Percentiles rank a stretch among this genome's conserved stretches.
Evolutionary conservation across 768 basidiomycete genomes (phyloP).

Genomic region (Panellus pusillus): DNA sequence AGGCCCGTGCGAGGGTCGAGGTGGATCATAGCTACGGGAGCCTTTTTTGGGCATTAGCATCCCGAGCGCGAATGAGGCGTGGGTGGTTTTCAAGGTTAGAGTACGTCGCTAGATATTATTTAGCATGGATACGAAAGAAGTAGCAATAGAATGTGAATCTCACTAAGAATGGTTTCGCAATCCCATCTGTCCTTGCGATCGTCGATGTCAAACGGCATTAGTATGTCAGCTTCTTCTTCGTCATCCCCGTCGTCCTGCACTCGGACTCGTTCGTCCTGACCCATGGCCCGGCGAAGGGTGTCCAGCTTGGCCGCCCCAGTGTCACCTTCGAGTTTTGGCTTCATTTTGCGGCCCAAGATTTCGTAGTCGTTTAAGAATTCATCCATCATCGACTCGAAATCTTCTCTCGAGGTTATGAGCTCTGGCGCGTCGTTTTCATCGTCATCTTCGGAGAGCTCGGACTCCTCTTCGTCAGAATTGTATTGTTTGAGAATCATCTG

Average conservation of each 20-base stretch:
- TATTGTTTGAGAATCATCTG: constrained; percentile 84
- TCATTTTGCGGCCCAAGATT: constrained; percentile 84
- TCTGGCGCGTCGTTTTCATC: constrained; percentile 67
- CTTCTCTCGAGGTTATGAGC: constrained; percentile 78
- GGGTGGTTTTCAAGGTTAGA: constrained; percentile 99
- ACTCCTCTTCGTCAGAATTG: constrained; percentile 55
- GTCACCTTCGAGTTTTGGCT: constrained; percentile 69
- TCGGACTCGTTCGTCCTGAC: constrained; percentile 62
- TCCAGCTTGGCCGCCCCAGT: constrained; percentile 78
- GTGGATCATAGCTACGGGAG: constrained; percentile 59
- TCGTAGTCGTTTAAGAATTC: constrained; percentile 94
- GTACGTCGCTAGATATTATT: constrained; percentile 72
- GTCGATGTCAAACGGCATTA: constrained; percentile 45
- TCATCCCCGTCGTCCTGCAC: constrained; percentile 43
- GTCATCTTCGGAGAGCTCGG: constrained; percentile 43
- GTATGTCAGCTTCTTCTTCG: constrained; percentile 43
- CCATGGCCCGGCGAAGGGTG: constrained; percentile 74
- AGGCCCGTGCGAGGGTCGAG: constrained; percentile 79
- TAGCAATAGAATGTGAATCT: constrained; percentile 25
- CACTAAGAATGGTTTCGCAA: constrained; percentile 93
- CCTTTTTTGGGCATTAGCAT: constrained; percentile 29
- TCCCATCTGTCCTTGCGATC: constrained; percentile 87
- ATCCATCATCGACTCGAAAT: constrained; percentile 89
- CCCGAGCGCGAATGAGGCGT: constrained; percentile 72
- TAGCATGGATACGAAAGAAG: neutral